Evolutionary conservation across 1,139 yeast species (phyloP), one percentile per base, ranked within the genome.

Genomic region (Chernovozyma sophiae-reginae): DNA sequence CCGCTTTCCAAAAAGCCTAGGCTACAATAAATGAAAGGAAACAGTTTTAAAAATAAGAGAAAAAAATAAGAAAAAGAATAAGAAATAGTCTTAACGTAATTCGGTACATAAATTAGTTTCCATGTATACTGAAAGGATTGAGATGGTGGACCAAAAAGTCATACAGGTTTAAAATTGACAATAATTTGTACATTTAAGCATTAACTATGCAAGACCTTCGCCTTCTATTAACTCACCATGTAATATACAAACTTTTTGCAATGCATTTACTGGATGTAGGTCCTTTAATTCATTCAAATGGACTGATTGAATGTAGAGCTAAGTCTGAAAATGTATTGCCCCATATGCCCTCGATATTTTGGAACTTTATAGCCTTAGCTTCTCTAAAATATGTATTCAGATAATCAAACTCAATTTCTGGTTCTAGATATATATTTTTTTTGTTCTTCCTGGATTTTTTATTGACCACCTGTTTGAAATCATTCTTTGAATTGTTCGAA

Each of bases 281-380:
- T n/a, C n/a, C n/a, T n/a, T n/a, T n/a, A n/a, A n/a, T n/a, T n/a
- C n/a, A n/a, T n/a, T n/a, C n/a, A n/a, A n/a, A n/a, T n/a, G n/a
- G n/a, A n/a, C n/a, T 20, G 7, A 52, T 36, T 15, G 8, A 29
- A 47, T 76, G 81, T 17, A 69, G 58, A 3, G 80, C 65, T 25
- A 77, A 47, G 45, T 77, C 81, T 0, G 79, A 70, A 47, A 77
- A 77, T 14, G 82, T 63, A 42, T 73, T 74, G 1, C 66, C 60
- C 81, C 81, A 77, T 0, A 57, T 58, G 2, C 70, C 72, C 7
- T 54, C 58, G 15, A 45, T 49, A 10, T 49, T 40, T 46, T 47
- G 33, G 47, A 58, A 18, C 57, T 43, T 1, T 22, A 32, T 2
- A 61, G 43, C 6, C 27, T 38, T 25, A 1, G 59, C 49, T 1